phyloP scores from a whole-genome alignment of 805 yeast species.

The Saccharomycopsis fibuligera region DNA sequence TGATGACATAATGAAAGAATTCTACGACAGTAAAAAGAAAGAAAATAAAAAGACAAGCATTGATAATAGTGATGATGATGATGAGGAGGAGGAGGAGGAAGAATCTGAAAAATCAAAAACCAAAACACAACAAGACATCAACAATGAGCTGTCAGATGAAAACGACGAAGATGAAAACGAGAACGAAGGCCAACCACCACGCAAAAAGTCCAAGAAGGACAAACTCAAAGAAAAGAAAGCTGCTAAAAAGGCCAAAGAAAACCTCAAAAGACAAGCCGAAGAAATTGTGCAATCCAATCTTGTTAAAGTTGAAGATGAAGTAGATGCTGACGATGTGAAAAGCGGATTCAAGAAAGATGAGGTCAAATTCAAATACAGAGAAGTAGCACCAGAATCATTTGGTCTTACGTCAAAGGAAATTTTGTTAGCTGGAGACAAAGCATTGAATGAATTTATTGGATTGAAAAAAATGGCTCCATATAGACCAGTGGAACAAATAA shows the following conservation, averaged over 20 bases:
- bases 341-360: slow-evolving; percentile 42
- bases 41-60: slow-evolving; percentile 36
- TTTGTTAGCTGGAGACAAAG: slow-evolving; percentile 80
- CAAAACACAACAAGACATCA: slow-evolving; percentile 24
- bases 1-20: slow-evolving; percentile 44
- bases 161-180: slow-evolving; percentile 35
- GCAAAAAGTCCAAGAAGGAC: slow-evolving; percentile 45
- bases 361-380: slow-evolving; percentile 74
- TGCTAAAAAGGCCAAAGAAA: slow-evolving; percentile 55
- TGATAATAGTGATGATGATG: slow-evolving; percentile 36
- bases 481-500: slow-evolving; percentile 63
- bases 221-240: slow-evolving; percentile 50
- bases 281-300: slow-evolving; percentile 72
- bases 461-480: slow-evolving; percentile 92
- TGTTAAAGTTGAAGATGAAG: slow-evolving; percentile 58
- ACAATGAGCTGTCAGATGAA: slow-evolving; percentile 25
- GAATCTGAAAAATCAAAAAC: slow-evolving; percentile 25
- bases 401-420: slow-evolving; percentile 86
- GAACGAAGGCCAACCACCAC: slow-evolving; percentile 29
- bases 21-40: slow-evolving; percentile 24
- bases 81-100: slow-evolving; percentile 29
- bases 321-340: slow-evolving; percentile 44
- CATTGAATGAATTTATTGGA: slow-evolving; percentile 78
- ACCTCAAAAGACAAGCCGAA: slow-evolving; percentile 62
- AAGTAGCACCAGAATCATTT: slow-evolving; percentile 90